Evolutionary conservation across 495 filamentous ascomycete species (phyloP), one percentile per base, ranked within the genome.

Genomic region (Daldinia decipiens): DNA sequence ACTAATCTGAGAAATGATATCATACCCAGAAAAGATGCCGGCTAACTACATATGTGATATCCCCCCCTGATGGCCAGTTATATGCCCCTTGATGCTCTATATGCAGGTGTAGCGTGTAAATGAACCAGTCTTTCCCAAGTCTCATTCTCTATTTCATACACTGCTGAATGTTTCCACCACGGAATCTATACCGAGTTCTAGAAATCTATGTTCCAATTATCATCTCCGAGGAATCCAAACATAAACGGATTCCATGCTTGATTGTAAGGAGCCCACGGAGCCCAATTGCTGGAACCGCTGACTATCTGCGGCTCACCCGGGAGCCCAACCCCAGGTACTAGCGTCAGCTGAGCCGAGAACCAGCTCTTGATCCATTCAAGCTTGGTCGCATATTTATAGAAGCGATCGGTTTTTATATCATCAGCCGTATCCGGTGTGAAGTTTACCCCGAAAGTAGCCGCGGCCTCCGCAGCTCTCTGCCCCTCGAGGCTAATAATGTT

Each of bases 161-260:
- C 21, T 24, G 21, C 47, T 21, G 6, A 6, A 29, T 29, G 27
- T 29, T 29, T 6, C 27, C 27, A 29, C 1, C 27, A 0, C 6
- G 27, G 27, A 29, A 29, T 29, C 27, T 4, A 4, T 29, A 6
- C 27, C 0, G n/a, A 19, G 19, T 19, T 47, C 56, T 64, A 75
- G 39, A 75, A 75, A 5, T 75, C 69, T 21, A 75, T 72, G 17
- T 70, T 63, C 70, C 60, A 73, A 51, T 68, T 54, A 3, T 61
- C 65, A 31, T 70, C 66, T 2, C 62, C 65, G 3, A 75, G 39
- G 3, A 67, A 57, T 15, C 73, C 73, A 52, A 75, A 68, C 45
- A 72, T 56, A 24, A 75, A 75, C 39, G 67, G 73, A 32, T 38
- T 67, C 66, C 65, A 72, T 24, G 52, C 13, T 40, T 72, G 69